These are phyloP conservation scores for Tetrapisispora nanseiensis DNA, from an alignment of 805 yeast genomes.

Conservation along the genomic window DNA sequence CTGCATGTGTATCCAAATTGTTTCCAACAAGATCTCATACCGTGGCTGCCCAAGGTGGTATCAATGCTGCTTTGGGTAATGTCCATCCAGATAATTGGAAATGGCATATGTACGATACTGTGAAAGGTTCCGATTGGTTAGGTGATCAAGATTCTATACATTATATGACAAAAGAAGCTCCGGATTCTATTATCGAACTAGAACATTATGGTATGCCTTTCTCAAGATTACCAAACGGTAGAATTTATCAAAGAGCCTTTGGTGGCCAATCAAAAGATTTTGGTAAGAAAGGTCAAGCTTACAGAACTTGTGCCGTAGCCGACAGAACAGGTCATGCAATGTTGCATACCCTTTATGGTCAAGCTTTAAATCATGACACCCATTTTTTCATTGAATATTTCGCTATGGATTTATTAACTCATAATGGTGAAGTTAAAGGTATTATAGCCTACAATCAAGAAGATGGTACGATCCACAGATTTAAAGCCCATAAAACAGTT, in stretches of 20 bases:
- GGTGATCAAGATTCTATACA: slow-evolving; percentile 99
- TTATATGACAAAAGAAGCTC: slow-evolving; percentile 98
- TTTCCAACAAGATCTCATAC: slow-evolving; percentile 98
- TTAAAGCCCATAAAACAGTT: slow-evolving; percentile 92
- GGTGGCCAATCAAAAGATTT: slow-evolving; percentile 94
- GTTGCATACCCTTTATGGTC: slow-evolving; percentile 92
- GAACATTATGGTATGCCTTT: slow-evolving; percentile 98
- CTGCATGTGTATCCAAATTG: slow-evolving; percentile 93
- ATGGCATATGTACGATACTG: slow-evolving; percentile 99
- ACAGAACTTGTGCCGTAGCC: slow-evolving; percentile 98
- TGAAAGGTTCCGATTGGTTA: slow-evolving; percentile 98
- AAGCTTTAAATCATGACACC: slow-evolving; percentile 91
- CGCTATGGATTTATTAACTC: slow-evolving; percentile 88
- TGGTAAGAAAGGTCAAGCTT: slow-evolving; percentile 99
- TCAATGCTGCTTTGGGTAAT: slow-evolving; percentile 96
- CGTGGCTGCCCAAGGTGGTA: slow-evolving; percentile 99
- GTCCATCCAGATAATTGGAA: slow-evolving; percentile 99
- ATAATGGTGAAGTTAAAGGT: slow-evolving; percentile 94
- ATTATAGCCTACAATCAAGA: slow-evolving; percentile 96
- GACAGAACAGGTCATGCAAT: slow-evolving; percentile 98
- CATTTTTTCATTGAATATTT: slow-evolving; percentile 96
- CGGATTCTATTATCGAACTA: slow-evolving; percentile 86
- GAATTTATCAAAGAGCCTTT: slow-evolving; percentile 96
- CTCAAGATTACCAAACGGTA: slow-evolving; percentile 92
- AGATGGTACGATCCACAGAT: slow-evolving; percentile 96